Evolutionary conservation across 495 filamentous ascomycete genomes (phyloP), one percentile per base, ranked within the genome.

Genomic region (Choiromyces venosus): DNA sequence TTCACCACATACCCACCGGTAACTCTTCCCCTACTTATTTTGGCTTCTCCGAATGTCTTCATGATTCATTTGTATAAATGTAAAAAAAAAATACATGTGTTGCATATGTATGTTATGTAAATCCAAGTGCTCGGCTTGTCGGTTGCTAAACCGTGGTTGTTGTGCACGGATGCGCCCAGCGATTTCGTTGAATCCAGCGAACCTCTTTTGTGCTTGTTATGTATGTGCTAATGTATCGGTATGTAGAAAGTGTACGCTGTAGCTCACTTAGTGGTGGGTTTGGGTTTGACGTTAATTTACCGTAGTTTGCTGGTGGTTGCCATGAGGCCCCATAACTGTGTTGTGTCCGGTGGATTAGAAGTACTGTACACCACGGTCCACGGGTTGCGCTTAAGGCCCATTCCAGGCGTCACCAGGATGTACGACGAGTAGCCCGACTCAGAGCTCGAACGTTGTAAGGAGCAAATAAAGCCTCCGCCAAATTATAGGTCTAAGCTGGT

Each of bases 1-100:
- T 61, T 61, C 52, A 33, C 52, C 29, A 61, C 33, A 46, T n/a
- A 61, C 52, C 25, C 52, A 33, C 12, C 52, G 25, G 25, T 61
- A 4, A n/a, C 61, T 35, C 29, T 67, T 61, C 71, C 74, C 74
- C 69, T 72, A 77, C 76, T 56, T 76, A 76, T 77, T 70, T 69
- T 42, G 52, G 72, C 38, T 66, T 77, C 36, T 44, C 75, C 35
- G 66, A 65, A 66, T 67, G 46, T 44, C 67, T 76, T 72, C 33
- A 46, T 33, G 52, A 29, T 61, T 33, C 25, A 29, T 61, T n/a
- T 33, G 25, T 16, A 61, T 33, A 61, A 61, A 61, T 61, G 52
- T 33, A 14, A 61, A 61, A 46, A 61, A 18, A 56, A 0, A 29
- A 61, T 33, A n/a, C 10, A 61, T 61, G 52, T 33, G 25, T 61